A percentile compares a stretch with the other conserved stretches of the same genome.
phyloP scores from a whole-genome alignment of 306 rosid species.

The Inga laurina region DNA sequence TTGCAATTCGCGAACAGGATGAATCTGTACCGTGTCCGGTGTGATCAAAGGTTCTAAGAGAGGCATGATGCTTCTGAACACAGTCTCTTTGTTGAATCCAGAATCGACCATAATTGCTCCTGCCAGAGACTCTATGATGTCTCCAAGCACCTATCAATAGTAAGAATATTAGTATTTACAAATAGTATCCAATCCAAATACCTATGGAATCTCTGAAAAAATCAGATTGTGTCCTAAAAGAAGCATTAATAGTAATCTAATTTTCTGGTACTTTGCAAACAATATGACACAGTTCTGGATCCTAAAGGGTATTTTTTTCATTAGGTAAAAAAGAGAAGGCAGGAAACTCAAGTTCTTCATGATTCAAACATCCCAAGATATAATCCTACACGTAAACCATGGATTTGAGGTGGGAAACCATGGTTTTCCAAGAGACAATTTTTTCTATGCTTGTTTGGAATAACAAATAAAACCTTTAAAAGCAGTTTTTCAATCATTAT shows the following conservation, averaged over 20 bases:
- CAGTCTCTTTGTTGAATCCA: constrained; percentile 47
- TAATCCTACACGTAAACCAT: neutral
- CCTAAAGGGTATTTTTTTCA: neutral
- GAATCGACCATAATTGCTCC: constrained; percentile 79
- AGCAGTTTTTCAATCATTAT: too few species aligned
- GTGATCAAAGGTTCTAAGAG: constrained; percentile 68
- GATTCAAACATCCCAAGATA: neutral
- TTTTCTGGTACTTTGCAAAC: neutral
- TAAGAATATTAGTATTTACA: neutral
- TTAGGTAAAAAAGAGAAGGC: neutral
- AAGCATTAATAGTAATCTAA: neutral
- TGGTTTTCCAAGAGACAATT: too few species aligned
- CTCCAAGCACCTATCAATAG: constrained; percentile 62
- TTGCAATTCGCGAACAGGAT: constrained; percentile 52
- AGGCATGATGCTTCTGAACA: constrained; percentile 54
- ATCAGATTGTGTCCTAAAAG: neutral
- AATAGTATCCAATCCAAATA: neutral
- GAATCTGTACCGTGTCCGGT: constrained; percentile 52
- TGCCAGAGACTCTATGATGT: constrained; percentile 70
- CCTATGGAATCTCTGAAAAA: neutral
- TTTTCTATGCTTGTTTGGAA: too few species aligned
- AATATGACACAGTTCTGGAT: neutral
- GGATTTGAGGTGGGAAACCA: too few species aligned
- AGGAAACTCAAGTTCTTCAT: neutral
- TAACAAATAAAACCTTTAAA: too few species aligned